These are phyloP conservation scores for Daldinia sp. DNA, from an alignment of 2,329 filamentous ascomycete species.

Conservation along the genomic window DNA sequence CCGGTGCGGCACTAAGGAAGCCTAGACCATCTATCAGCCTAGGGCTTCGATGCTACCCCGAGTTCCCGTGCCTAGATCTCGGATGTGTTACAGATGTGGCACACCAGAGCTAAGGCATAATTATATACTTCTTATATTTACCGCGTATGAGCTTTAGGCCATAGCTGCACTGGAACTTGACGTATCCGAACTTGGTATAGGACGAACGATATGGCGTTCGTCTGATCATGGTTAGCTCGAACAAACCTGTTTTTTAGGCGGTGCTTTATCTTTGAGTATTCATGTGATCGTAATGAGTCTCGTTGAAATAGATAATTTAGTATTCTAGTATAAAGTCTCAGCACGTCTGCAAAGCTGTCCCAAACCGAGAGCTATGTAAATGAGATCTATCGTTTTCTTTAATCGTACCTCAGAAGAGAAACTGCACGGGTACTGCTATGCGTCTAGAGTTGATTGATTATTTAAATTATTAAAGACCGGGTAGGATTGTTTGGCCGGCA, in stretches of 20 bases:
- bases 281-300: background rate
- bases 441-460: too few species aligned
- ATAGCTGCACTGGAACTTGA: conserved; percentile 20
- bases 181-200: conserved; percentile 18
- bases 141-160: conserved; percentile 7
- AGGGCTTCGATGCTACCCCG: conserved; percentile 25
- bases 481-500: too few species aligned
- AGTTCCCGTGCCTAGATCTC: conserved; percentile 23
- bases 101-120: conserved; percentile 25
- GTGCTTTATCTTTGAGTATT: background rate
- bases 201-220: conserved; percentile 6
- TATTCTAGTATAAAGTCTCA: background rate
- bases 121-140: conserved; percentile 5
- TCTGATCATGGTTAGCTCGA: conserved; percentile 18
- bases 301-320: background rate
- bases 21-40: conserved; percentile 7
- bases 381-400: background rate
- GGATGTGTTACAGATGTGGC: conserved; percentile 39
- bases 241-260: conserved; percentile 11
- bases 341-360: too few species aligned
- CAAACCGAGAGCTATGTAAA: background rate
- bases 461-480: too few species aligned
- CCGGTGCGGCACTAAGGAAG: conserved; percentile 16
- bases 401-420: too few species aligned
- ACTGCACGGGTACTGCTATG: too few species aligned